Evolutionary conservation across 441 rosid species (phyloP).

Genomic region (Theobroma grandiflorum): DNA sequence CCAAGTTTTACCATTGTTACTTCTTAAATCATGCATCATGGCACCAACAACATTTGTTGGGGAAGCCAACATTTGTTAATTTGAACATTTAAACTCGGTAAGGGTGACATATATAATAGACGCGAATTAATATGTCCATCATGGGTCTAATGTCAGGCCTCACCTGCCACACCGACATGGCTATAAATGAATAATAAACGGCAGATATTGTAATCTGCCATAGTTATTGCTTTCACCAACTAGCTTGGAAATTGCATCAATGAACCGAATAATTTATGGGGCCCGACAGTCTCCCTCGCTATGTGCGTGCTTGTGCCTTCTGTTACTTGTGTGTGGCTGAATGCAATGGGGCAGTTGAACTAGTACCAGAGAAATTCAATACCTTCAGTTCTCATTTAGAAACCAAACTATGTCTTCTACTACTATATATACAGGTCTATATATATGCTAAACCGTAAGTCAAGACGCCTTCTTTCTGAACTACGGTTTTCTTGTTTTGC

Average conservation of each 20-base stretch:
- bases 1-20: background rate
- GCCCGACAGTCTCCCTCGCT: background rate
- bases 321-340: background rate
- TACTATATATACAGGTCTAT: conserved; percentile 25
- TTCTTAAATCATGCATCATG: background rate
- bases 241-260: conserved; percentile 18
- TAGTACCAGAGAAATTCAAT: conserved; percentile 35
- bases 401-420: background rate
- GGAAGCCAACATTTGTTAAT: background rate
- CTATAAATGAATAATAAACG: background rate
- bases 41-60: background rate
- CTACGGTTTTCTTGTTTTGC: background rate
- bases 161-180: conserved; percentile 18
- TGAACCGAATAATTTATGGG: conserved; percentile 1
- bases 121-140: background rate
- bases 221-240: conserved; percentile 23
- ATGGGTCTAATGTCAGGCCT: background rate
- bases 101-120: background rate
- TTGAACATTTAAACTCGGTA: background rate
- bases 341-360: conserved; percentile 40
- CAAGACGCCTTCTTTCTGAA: conserved; percentile 2
- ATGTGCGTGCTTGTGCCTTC: background rate
- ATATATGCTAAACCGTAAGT: background rate
- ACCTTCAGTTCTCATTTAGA: conserved; percentile 27
- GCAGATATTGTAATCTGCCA: background rate